A percentile compares a stretch with the other conserved stretches of the same genome.
phyloP scores from a whole-genome alignment of 176 grass and related monocot species.

The Oryza australiensis region DNA sequence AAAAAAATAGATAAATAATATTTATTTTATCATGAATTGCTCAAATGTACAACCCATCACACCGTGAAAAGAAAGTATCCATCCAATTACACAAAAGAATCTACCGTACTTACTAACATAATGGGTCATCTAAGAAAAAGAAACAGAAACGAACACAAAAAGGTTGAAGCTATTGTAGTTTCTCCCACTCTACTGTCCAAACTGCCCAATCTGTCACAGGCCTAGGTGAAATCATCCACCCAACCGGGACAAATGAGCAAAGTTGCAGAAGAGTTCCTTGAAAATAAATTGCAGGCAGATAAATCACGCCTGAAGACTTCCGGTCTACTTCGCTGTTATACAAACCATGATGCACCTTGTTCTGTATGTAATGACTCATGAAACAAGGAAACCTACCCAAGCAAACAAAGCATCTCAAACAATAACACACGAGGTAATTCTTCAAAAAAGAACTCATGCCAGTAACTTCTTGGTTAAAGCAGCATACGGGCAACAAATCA shows the following conservation, averaged over 20 bases:
- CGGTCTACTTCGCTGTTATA: slow-evolving; percentile 12
- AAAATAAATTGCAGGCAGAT: slow-evolving; percentile 27
- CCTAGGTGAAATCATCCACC: slow-evolving; percentile 25
- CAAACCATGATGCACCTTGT: background rate
- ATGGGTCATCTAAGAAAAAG: slow-evolving; percentile 13
- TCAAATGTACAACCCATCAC: slow-evolving; percentile 25
- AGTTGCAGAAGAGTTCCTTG: background rate
- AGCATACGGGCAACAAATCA: slow-evolving; percentile 8
- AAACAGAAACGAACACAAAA: slow-evolving; percentile 22
- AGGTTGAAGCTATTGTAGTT: slow-evolving; percentile 28
- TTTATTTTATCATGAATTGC: slow-evolving; percentile 26
- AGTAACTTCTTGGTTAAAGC: background rate
- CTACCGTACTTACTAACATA: slow-evolving; percentile 10
- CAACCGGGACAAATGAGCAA: slow-evolving; percentile 11
- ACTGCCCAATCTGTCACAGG: slow-evolving; percentile 6
- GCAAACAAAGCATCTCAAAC: slow-evolving; percentile 25
- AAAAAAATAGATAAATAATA: slow-evolving; percentile 14
- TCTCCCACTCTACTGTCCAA: slow-evolving; percentile 5
- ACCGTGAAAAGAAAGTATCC: slow-evolving; percentile 19
- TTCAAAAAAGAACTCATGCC: background rate
- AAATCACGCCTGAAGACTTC: slow-evolving; percentile 17
- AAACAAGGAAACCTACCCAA: slow-evolving; percentile 26
- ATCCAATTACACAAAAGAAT: slow-evolving; percentile 14
- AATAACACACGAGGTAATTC: slow-evolving; percentile 6
- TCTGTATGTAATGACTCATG: background rate